Percentiles rank a stretch among this genome's conserved stretches.
Conservation (phyloP, 208 protist genomes). For the Acanthamoeba triangularis region DNA sequence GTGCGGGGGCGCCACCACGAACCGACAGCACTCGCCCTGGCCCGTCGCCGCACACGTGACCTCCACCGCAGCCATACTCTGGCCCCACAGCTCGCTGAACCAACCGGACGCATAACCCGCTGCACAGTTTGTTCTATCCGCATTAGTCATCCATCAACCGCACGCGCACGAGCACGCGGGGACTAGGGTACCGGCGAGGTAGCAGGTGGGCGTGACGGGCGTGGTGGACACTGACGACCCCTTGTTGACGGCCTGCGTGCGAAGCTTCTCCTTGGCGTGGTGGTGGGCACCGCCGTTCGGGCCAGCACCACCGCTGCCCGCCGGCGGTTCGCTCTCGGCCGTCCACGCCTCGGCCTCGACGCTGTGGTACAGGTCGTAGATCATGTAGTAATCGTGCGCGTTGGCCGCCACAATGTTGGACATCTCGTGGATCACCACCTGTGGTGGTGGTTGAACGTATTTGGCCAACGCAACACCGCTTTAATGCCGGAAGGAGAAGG, state of each 20-base stretch:
- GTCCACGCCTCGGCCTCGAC: constrained; percentile 13
- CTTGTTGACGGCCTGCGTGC: background rate
- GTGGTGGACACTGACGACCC: background rate
- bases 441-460: background rate
- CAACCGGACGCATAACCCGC: constrained; percentile 63
- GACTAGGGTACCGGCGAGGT: background rate
- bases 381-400: constrained; percentile 45
- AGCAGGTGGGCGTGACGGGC: background rate
- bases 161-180: background rate
- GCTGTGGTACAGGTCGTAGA: constrained; percentile 40
- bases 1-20: constrained; percentile 59
- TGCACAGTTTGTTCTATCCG: background rate
- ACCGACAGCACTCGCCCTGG: constrained; percentile 49
- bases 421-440: constrained; percentile 68
- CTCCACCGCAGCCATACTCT: constrained; percentile 52
- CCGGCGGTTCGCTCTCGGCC: background rate
- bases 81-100: constrained; percentile 54
- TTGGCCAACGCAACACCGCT: background rate
- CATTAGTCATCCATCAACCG: background rate
- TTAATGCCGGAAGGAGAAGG: background rate
- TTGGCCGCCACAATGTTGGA: background rate
- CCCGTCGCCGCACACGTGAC: constrained; percentile 1
- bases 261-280: background rate
- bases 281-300: background rate
- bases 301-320: background rate